Percentiles rank a stretch among this genome's conserved stretches.
phyloP scores from a whole-genome alignment of 225 moss, liverwort and hornwort genomes.

The Bryoerythrophyllum caledonicum region DNA sequence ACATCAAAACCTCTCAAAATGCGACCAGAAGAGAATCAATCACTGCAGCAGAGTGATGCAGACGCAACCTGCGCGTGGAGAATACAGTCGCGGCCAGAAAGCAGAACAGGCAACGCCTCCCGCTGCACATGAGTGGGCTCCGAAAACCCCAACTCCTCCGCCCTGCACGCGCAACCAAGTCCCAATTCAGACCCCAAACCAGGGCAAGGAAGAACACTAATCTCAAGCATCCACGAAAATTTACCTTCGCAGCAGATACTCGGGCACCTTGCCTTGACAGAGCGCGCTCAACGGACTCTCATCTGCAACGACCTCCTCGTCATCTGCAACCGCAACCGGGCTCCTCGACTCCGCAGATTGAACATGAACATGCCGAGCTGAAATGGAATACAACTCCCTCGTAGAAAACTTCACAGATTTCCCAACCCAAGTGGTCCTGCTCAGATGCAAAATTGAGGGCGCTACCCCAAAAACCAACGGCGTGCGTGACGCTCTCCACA shows the following conservation, averaged over 20 bases:
- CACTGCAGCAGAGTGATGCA: no score
- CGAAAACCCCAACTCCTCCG: conserved; percentile 74
- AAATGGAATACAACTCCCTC: not conserved
- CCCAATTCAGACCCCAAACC: not conserved
- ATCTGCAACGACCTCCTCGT: conserved; percentile 15
- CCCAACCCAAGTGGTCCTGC: not conserved
- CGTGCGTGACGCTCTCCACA: conserved; percentile 26
- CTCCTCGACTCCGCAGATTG: conserved; percentile 21
- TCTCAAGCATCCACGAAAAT: not conserved
- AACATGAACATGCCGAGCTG: not conserved
- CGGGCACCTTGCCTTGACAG: conserved; percentile 46
- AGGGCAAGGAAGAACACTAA: no score
- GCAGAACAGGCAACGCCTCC: conserved; percentile 74
- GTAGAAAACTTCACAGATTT: not conserved
- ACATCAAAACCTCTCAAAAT: not conserved
- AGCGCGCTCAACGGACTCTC: conserved; percentile 34
- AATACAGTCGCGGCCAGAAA: conserved; percentile 88
- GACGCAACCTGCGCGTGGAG: conserved; percentile 83
- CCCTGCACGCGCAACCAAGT: conserved; percentile 44
- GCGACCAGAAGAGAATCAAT: no score
- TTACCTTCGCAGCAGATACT: conserved; percentile 50
- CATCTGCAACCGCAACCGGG: conserved; percentile 23
- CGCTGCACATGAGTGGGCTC: conserved; percentile 73
- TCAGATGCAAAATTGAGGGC: not conserved
- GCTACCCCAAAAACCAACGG: conserved; percentile 17